Evolutionary conservation across 2,329 filamentous ascomycete genomes (phyloP).

Genomic region (Pezicula neosporulosa): DNA sequence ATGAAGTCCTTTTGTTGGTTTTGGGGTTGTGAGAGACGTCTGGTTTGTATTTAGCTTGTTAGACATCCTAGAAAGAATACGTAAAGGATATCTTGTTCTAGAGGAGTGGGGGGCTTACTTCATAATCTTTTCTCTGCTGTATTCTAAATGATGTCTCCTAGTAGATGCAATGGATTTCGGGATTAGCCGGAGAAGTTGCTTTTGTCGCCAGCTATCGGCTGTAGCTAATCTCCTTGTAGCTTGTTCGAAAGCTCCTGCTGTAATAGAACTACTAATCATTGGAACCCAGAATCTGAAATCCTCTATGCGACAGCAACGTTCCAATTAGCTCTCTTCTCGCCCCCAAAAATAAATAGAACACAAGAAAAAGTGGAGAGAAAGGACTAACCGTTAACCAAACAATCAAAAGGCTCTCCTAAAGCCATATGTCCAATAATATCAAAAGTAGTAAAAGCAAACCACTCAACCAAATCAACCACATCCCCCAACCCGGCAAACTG

Average conservation of each 20-base stretch:
- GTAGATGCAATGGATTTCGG: neutral
- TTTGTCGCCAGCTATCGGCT: neutral
- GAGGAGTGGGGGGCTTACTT: neutral
- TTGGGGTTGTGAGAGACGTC: neutral
- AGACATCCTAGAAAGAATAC: neutral
- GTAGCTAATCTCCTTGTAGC: neutral
- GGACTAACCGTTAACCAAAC: neutral
- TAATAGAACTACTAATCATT: neutral
- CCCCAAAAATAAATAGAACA: no score
- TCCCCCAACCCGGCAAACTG: neutral
- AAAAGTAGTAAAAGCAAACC: neutral
- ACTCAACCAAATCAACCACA: neutral
- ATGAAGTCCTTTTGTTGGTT: slow-evolving; percentile 15
- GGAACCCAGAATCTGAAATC: neutral
- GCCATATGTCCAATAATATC: slow-evolving; percentile 4
- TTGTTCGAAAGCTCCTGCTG: slow-evolving; percentile 1
- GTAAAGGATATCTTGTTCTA: neutral
- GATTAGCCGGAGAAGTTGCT: neutral
- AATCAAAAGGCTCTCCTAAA: slow-evolving; percentile 2
- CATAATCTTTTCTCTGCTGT: neutral
- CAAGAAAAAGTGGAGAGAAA: no score
- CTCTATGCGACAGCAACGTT: no score
- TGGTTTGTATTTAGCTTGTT: neutral
- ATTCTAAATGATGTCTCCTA: neutral
- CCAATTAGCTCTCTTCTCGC: no score